Base-by-base conservation (phyloP, 495 filamentous ascomycete genomes). In the Penicillium paxilli region DNA sequence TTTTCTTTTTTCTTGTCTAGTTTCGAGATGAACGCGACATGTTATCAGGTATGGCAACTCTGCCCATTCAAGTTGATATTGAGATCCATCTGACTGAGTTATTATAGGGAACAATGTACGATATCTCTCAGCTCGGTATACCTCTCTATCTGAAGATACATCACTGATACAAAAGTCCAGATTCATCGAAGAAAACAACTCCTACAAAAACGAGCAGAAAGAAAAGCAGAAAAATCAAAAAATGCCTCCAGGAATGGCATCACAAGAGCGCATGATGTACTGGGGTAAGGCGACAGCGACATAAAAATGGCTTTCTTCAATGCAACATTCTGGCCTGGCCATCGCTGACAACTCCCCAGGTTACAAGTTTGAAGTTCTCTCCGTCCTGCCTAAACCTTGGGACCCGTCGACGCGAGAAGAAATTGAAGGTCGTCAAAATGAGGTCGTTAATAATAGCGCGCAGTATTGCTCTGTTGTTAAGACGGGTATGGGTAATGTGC, bases 11-110 rank as follows among this genome's bases (percentile, higher is more conserved):
- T 16, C 41, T 25, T 19, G 0, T 55, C 19, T 63, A 94, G 90
- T 26, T 97, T 96, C 58, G 91, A 96, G 66, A 96, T 98, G 93
- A 93, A 96, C 64, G 94, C 89, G 52, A 96, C 92, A 11, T 78
- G 81, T 45, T 93, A 90, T 66, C 88, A 96, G 76, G 92, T 96
- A 76, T 67, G 84, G 66, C 4, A 16, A 38, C 35, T 30, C 21
- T 41, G 28, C 38, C 5, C 11, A 5, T 6, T 17, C 45, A 14
- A 14, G n/a, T 28, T 44, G 56, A 57, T 54, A 54, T 63, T 62
- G 55, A 45, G 52, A 33, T 44, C 12, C 14, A 35, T 26, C 49
- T 58, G 38, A 60, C 37, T 32, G n/a, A n/a, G n/a, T 17, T 30
- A 26, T 25, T 56, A 9, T 75, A 95, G 90, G 88, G 80, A 40